Evolutionary conservation across 768 basidiomycete genomes (phyloP).

Genomic region (button mushroom (Agaricus bisporus)): DNA sequence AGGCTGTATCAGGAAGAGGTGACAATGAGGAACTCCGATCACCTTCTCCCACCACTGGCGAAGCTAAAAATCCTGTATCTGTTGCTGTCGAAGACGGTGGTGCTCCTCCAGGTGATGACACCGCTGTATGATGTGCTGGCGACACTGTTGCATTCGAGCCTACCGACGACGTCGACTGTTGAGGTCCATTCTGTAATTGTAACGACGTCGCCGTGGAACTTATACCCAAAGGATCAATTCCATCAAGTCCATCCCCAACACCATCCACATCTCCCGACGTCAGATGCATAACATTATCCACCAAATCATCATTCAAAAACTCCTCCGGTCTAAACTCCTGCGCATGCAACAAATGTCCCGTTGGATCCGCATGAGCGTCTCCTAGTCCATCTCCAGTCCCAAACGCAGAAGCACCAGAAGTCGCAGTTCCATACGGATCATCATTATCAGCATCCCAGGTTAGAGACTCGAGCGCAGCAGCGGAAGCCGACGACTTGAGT

Average conservation of each 20-base stretch:
- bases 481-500: slow-evolving; percentile 10
- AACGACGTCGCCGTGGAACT: not conserved
- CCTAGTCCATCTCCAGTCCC: not conserved
- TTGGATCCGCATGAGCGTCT: not conserved
- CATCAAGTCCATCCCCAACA: not conserved
- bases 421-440: slow-evolving; percentile 4
- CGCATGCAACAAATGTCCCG: not conserved
- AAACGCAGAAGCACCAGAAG: not conserved
- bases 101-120: slow-evolving; percentile 10
- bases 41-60: slow-evolving; percentile 21
- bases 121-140: not conserved
- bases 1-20: slow-evolving; percentile 42
- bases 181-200: not conserved
- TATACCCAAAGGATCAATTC: not conserved
- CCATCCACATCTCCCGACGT: slow-evolving; percentile 5
- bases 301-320: slow-evolving; percentile 8
- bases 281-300: slow-evolving; percentile 6
- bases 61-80: slow-evolving; percentile 1
- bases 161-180: not conserved
- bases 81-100: slow-evolving; percentile 22
- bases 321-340: slow-evolving; percentile 8
- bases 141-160: not conserved
- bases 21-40: slow-evolving; percentile 55
- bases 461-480: slow-evolving; percentile 9
- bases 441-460: slow-evolving; percentile 8